phyloP scores from a whole-genome alignment of 257 asterid species.

The Solanum appendiculatum region DNA sequence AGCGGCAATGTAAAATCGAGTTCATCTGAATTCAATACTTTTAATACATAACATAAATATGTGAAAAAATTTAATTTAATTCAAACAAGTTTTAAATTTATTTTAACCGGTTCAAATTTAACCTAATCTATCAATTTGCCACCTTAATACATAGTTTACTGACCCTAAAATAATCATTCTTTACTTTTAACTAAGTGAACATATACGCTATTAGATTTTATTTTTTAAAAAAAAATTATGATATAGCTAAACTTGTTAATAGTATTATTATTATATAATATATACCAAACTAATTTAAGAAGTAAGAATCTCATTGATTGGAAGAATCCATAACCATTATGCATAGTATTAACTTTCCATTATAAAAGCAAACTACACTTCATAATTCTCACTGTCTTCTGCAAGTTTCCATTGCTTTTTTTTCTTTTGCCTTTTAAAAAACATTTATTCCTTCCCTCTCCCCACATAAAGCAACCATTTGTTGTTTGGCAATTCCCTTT shows the following conservation, averaged over 20 bases:
- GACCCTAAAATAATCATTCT: background rate
- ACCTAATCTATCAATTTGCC: background rate
- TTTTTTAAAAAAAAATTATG: background rate
- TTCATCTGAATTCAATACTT: background rate
- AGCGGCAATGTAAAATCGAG: background rate
- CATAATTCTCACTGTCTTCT: background rate
- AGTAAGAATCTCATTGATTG: background rate
- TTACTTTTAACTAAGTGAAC: background rate
- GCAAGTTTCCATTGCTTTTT: background rate
- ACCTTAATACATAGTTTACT: background rate
- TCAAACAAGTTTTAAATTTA: background rate
- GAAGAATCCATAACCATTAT: background rate
- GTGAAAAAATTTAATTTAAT: background rate
- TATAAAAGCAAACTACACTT: background rate
- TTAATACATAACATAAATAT: background rate
- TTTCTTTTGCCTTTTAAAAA: background rate
- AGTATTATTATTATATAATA: background rate
- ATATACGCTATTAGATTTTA: background rate
- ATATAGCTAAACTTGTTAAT: background rate
- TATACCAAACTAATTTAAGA: background rate
- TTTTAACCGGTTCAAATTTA: background rate
- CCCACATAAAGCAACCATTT: background rate
- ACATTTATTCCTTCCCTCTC: background rate
- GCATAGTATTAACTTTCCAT: background rate
- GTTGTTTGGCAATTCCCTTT: background rate